Base-by-base conservation (phyloP, 2,329 filamentous ascomycete species). In the Bipolaris victoriae region DNA sequence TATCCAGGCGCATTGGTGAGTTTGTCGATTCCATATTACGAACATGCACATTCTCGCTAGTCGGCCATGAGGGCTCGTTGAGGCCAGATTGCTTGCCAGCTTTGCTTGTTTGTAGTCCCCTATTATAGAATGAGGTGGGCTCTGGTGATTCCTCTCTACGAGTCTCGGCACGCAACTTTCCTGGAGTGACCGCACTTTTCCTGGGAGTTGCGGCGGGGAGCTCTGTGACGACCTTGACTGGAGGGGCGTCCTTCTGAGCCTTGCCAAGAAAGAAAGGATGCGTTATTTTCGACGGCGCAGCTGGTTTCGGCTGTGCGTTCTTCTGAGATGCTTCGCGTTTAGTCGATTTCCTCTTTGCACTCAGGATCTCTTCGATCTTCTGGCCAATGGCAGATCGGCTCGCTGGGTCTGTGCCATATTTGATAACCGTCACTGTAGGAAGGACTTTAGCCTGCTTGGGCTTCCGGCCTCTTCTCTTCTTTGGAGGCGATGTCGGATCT, bases 181-280 rank as follows among this genome's bases (percentile, higher is more conserved):
- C 80, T 5, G 81, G 80, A 1, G 80, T 82, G 13, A 77, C 74
- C 1, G 80, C 78, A 44, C 78, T 77, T 52, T 64, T 74, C 46
- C 63, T 70, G 29, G 71, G 66, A 16, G 62, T 63, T 3, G 51
- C 43, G 13, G 52, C 59, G 4, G 46, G 62, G n/a, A 54, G 39
- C 10, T 68, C 53, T 4, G 45, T 10, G 11, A 52, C 40, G 1
- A 57, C 26, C 33, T 65, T 66, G 9, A 61, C 45, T 63, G 69
- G 24, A 35, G 45, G 44, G 6, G 66, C 63, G 22, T 68, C 60
- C 49, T 66, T 68, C 39, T 64, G 69, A 6, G 79, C 20, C 64
- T 87, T 90, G 5, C 83, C 85, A 15, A 82, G 70, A 68, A 92
- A 92, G 69, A 92, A 90, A 0, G 90, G 89, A 75, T 92, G 88